phyloP scores from a whole-genome alignment of 768 basidiomycete genomes.

The Lactarius indigo region DNA sequence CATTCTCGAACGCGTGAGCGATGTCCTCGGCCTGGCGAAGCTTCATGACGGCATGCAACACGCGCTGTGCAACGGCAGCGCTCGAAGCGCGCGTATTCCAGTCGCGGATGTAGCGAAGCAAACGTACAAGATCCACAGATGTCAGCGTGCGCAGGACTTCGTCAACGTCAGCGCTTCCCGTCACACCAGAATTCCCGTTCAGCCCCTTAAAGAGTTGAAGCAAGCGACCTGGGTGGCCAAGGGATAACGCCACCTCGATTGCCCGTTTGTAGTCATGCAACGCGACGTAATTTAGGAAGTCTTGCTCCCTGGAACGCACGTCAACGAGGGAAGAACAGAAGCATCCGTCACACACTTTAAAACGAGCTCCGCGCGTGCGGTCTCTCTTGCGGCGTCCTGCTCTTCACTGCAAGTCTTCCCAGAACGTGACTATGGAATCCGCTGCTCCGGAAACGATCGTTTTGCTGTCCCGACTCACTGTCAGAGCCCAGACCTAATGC shows the following conservation, averaged over 20 bases:
- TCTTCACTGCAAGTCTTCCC: constrained; percentile 94
- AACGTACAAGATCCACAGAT: constrained; percentile 69
- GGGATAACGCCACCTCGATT: constrained; percentile 85
- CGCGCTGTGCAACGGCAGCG: constrained; percentile 76
- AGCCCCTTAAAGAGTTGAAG: constrained; percentile 74
- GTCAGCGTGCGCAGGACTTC: constrained; percentile 72
- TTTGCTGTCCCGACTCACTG: constrained; percentile 74
- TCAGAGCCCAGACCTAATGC: constrained; percentile 92
- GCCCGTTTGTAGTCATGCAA: constrained; percentile 89
- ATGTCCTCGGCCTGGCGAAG: constrained; percentile 73
- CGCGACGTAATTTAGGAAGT: constrained; percentile 85
- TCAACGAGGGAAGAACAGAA: neutral
- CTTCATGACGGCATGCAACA: constrained; percentile 80
- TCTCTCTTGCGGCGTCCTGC: constrained; percentile 69
- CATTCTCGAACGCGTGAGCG: constrained; percentile 51
- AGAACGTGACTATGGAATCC: constrained; percentile 93
- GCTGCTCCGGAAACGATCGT: constrained; percentile 92
- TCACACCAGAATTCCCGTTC: constrained; percentile 39
- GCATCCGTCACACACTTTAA: constrained; percentile 59
- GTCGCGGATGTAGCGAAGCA: constrained; percentile 77
- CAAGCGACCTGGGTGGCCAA: constrained; percentile 90
- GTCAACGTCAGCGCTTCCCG: constrained; percentile 74
- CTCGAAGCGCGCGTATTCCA: constrained; percentile 98
- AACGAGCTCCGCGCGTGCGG: constrained; percentile 66
- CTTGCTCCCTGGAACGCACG: constrained; percentile 76